Conservation (phyloP, 2,329 filamentous ascomycete species). For the Fusarium sp. region DNA sequence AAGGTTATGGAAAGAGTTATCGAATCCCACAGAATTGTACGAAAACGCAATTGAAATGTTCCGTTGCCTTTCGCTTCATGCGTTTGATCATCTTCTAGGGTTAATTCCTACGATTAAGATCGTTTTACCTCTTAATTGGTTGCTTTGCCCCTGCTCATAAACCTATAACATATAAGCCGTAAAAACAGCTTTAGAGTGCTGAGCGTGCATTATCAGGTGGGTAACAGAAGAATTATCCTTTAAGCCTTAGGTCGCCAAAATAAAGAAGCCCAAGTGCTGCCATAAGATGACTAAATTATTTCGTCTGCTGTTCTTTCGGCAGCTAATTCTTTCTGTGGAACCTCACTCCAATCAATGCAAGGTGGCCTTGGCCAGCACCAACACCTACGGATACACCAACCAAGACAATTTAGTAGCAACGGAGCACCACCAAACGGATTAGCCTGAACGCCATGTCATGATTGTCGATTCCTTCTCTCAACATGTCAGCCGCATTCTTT, state of each 20-base stretch:
- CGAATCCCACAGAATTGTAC: background rate
- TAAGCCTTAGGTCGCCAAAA: background rate
- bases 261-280: background rate
- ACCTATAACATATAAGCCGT: background rate
- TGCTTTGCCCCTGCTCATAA: conserved; percentile 17
- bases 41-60: background rate
- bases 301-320: background rate
- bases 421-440: conserved; percentile 12
- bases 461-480: conserved; percentile 10
- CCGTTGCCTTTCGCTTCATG: background rate
- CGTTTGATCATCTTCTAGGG: conserved; percentile 35
- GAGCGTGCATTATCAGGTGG: background rate
- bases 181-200: background rate
- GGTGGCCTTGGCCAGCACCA: conserved; percentile 33
- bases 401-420: conserved; percentile 8
- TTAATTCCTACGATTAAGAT: conserved; percentile 19
- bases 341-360: conserved; percentile 25
- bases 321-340: conserved; percentile 21
- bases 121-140: conserved; percentile 6
- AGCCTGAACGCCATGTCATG: conserved; percentile 24
- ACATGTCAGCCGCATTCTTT: conserved; percentile 47
- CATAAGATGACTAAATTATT: background rate
- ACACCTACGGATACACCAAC: conserved; percentile 1
- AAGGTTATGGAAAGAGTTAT: conserved; percentile 2
- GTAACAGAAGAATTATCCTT: background rate